Evolutionary conservation across 2,329 filamentous ascomycete genomes (phyloP), one percentile per base, ranked within the genome.

Genomic region (Ophiostoma pallidulum): DNA sequence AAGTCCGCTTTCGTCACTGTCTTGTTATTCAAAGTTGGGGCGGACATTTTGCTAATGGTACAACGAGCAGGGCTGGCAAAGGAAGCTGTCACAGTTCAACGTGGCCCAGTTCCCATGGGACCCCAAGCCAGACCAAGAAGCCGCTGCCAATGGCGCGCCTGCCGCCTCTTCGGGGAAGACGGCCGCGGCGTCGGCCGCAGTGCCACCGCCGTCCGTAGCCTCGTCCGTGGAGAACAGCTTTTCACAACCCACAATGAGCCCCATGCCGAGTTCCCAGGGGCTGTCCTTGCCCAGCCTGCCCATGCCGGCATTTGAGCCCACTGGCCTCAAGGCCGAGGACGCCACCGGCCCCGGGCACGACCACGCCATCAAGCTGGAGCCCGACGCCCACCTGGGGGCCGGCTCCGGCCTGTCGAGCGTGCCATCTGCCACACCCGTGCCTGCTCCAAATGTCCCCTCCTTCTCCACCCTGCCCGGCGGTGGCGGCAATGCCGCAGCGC

Each of bases 81-180:
- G 82, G 59, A 96, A 94, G 67, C 75, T 98, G 31, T 85, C 90
- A 1, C 80, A 81, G 57, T 80, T 94, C 55, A 80, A 84, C 56
- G 84, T 97, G 52, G 92, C 92, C 51, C 73, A 78, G 49, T 96
- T 97, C 63, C 91, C 92, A 10, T 98, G 92, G 92, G 92, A 98
- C 62, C 91, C 92, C 37, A 82, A 85, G 61, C 83, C 84, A 42
- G 82, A 85, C 45, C 75, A 68, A 57, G 58, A 45, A 20, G 57
- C 59, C 64, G 50, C 61, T 68, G 48, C 64, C 65, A 54, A 32
- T 22, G 41, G 38, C 47, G 28, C n/a, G 8, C 20, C 42, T 12
- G 18, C 43, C 12, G 38, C 35, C 13, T 24, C 41, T 7, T 26
- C 46, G 4, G 22, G 32, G 2, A 35, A 18, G 33, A 24, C n/a